Evolutionary conservation across 2,329 filamentous ascomycete species (phyloP), one percentile per base, ranked within the genome.

Genomic region (Zasmidium citrigriseum): DNA sequence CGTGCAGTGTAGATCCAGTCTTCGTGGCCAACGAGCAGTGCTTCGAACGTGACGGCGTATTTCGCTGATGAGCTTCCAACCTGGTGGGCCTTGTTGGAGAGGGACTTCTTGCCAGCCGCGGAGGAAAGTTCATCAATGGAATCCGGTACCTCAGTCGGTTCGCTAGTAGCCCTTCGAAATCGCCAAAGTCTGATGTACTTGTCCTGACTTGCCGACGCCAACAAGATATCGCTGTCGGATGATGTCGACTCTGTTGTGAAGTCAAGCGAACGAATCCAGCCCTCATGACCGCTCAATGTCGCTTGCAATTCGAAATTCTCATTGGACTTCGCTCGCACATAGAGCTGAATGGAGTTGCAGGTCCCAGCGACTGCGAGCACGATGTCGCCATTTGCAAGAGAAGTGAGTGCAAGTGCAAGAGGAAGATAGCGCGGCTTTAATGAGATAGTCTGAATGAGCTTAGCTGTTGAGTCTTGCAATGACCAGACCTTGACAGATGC

Each of bases 161-260:
- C 47, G 2, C 48, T 25, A 58, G 83, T 83, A 29, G 90, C 91
- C 61, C 84, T 80, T 63, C 90, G 89, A 34, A 99, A 78, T 58
- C 93, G 86, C 95, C 95, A 99, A 34, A 99, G 83, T 44, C 95
- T 89, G 59, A 98, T 88, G 69, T 98, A 99, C 76, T 96, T 97
- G 75, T 99, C 95, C 74, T 99, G 95, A 72, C 93, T 98, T 21
- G 93, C 93, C 11, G 93, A 98, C 0, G 93, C 91, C 20, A 99
- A 82, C 21, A 98, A 76, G 3, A 96, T 72, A 71, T 97, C 93
- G 53, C 84, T 84, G 0, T 78, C 74, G 0, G 75, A 64, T 21
- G 77, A 76, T 2, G 77, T 71, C 14, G 75, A 82, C 70, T 95
- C 90, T 59, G 78, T 79, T 1, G 85, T 84, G 65, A 99, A 95